A percentile compares a stretch with the other conserved stretches of the same genome.
Conservation (phyloP, 331 rosid genomes). For the Rosa hybrid region DNA sequence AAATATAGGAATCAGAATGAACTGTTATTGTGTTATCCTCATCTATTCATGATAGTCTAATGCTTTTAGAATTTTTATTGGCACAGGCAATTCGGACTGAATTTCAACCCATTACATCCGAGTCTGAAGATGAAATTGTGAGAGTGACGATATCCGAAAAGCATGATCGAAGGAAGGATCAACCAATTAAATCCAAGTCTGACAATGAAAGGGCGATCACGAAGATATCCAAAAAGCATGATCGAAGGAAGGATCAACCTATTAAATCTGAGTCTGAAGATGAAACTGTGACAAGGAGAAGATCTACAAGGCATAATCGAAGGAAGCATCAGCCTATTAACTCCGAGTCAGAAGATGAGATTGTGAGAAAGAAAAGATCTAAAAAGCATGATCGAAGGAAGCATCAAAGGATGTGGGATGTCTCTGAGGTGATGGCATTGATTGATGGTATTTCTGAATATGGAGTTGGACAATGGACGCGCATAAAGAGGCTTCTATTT, state of each 20-base stretch:
- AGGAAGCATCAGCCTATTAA: conserved; percentile 29
- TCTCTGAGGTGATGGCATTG: conserved; percentile 67
- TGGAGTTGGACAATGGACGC: conserved; percentile 97
- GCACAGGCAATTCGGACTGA: conserved; percentile 33
- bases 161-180: conserved; percentile 76
- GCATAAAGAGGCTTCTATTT: conserved; percentile 71
- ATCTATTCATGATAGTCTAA: neutral
- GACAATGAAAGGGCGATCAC: conserved; percentile 41
- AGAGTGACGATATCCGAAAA: conserved; percentile 42
- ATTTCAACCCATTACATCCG: conserved; percentile 50
- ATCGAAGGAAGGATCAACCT: conserved; percentile 69
- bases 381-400: conserved; percentile 70
- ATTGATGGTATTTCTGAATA: conserved; percentile 93
- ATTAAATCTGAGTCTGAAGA: neutral
- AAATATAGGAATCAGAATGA: neutral
- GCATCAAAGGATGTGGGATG: conserved; percentile 95
- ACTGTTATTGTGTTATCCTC: neutral
- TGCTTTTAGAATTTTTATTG: neutral
- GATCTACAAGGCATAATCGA: conserved; percentile 4
- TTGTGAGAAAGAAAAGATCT: conserved; percentile 39
- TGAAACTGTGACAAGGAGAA: conserved; percentile 7
- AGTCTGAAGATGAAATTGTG: conserved; percentile 51
- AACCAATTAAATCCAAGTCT: conserved; percentile 36
- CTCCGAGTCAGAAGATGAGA: conserved; percentile 52
- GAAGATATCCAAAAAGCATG: conserved; percentile 51